phyloP scores from a whole-genome alignment of 306 rosid genomes.

The Sechiopsis laciniata region DNA sequence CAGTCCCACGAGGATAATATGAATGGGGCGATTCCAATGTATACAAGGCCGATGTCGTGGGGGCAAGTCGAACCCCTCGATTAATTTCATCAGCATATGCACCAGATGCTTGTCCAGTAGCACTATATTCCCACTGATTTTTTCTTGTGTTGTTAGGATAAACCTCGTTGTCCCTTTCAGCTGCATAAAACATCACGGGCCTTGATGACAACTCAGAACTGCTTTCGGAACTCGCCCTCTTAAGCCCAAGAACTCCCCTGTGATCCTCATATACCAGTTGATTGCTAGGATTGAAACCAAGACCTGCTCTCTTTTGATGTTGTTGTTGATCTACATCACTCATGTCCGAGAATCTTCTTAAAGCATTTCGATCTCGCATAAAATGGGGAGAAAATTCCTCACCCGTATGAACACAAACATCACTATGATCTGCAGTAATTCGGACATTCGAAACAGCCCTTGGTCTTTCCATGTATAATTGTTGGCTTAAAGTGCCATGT shows the following conservation, averaged over 20 bases:
- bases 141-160: conserved; percentile 38
- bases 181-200: conserved; percentile 33
- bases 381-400: conserved; percentile 84
- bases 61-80: conserved; percentile 33
- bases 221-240: conserved; percentile 40
- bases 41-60: conserved; percentile 31
- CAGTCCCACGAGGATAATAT: conserved; percentile 39
- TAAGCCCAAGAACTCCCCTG: conserved; percentile 34
- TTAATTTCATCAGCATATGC: not conserved
- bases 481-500: conserved; percentile 37
- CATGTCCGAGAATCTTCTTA: conserved; percentile 43
- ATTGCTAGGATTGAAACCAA: conserved; percentile 30
- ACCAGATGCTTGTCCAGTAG: conserved; percentile 32
- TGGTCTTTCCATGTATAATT: conserved; percentile 25
- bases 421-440: conserved; percentile 29
- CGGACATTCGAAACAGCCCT: conserved; percentile 30
- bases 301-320: conserved; percentile 37
- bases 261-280: conserved; percentile 44
- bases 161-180: conserved; percentile 43
- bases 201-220: conserved; percentile 41
- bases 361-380: conserved; percentile 53
- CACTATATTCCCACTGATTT: conserved; percentile 42
- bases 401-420: conserved; percentile 68
- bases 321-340: conserved; percentile 38
- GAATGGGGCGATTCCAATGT: conserved; percentile 44